Conservation (phyloP, 306 rosid genomes). For the Neltuma alba region DNA sequence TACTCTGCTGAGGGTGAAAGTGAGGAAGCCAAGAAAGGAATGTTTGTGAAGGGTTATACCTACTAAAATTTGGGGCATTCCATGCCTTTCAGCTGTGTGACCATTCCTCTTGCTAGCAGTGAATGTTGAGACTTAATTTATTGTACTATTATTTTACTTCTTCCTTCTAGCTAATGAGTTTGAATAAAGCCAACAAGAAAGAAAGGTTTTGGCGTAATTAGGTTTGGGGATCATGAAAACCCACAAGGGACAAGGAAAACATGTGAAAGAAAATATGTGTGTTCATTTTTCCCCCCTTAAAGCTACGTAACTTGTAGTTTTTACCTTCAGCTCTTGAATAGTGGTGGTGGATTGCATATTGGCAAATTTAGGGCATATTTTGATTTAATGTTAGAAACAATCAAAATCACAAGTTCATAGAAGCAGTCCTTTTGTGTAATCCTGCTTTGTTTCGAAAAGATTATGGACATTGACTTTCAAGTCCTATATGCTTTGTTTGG, state of each 20-base stretch:
- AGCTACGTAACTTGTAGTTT: background rate
- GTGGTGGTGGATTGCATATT: background rate
- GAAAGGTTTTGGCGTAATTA: conserved; percentile 19
- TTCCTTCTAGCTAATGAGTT: conserved; percentile 40
- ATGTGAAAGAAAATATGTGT: conserved; percentile 8
- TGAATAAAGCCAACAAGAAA: conserved; percentile 58
- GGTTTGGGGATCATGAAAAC: conserved; percentile 13
- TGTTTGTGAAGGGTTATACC: conserved; percentile 95
- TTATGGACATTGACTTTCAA: background rate
- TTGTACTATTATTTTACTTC: conserved; percentile 28
- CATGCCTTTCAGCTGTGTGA: conserved; percentile 3
- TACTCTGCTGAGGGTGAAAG: conserved; percentile 86
- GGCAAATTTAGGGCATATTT: background rate
- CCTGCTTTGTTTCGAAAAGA: background rate
- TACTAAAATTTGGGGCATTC: conserved; percentile 48
- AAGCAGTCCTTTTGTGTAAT: background rate
- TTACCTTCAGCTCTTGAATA: background rate
- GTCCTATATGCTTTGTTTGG: background rate
- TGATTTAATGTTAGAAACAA: background rate
- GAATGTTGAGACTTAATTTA: conserved; percentile 37
- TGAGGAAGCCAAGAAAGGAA: conserved; percentile 88
- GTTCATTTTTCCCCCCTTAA: background rate
- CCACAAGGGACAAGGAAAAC: background rate
- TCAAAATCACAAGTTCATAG: background rate
- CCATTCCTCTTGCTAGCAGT: conserved; percentile 6